phyloP scores from a whole-genome alignment of 2,329 filamentous ascomycete genomes.

The Chaetoscypha palmicola region DNA sequence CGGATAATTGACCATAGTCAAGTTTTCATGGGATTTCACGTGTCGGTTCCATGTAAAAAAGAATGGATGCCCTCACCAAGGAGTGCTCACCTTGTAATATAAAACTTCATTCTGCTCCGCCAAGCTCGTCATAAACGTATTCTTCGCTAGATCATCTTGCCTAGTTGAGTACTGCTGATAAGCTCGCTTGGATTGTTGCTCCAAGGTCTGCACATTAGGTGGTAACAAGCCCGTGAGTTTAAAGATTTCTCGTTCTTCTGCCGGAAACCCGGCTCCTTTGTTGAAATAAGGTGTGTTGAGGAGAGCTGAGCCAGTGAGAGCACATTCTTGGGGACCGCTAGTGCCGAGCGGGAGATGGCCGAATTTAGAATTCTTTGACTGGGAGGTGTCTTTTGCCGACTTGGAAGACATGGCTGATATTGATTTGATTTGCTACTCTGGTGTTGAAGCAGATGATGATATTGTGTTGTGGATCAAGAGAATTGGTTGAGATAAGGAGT shows the following conservation, averaged over 20 bases:
- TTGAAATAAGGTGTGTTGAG: conserved; percentile 66
- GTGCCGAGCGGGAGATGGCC: conserved; percentile 42
- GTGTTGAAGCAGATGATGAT: not conserved
- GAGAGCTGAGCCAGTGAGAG: conserved; percentile 45
- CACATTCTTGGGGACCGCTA: conserved; percentile 42
- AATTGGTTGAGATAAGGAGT: not conserved
- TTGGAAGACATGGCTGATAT: not conserved
- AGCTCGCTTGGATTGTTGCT: conserved; percentile 68
- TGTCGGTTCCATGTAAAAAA: too few species aligned
- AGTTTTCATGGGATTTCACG: too few species aligned
- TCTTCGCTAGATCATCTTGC: conserved; percentile 65
- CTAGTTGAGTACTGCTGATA: conserved; percentile 70
- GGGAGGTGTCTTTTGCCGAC: conserved; percentile 20
- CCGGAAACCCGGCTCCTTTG: conserved; percentile 73
- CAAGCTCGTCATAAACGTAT: conserved; percentile 79
- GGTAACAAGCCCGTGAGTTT: conserved; percentile 68
- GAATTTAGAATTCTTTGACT: conserved; percentile 33
- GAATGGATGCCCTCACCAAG: not conserved
- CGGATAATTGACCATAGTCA: too few species aligned
- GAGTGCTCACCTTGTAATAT: conserved; percentile 59
- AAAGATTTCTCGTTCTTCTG: conserved; percentile 62
- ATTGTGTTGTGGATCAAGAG: not conserved
- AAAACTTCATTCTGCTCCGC: conserved; percentile 81
- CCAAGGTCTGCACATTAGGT: conserved; percentile 62
- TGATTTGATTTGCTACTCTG: too few species aligned